Evolutionary conservation across 2,329 filamentous ascomycete species (phyloP), one percentile per base, ranked within the genome.

Genomic region (Didymosphaeria variabile): DNA sequence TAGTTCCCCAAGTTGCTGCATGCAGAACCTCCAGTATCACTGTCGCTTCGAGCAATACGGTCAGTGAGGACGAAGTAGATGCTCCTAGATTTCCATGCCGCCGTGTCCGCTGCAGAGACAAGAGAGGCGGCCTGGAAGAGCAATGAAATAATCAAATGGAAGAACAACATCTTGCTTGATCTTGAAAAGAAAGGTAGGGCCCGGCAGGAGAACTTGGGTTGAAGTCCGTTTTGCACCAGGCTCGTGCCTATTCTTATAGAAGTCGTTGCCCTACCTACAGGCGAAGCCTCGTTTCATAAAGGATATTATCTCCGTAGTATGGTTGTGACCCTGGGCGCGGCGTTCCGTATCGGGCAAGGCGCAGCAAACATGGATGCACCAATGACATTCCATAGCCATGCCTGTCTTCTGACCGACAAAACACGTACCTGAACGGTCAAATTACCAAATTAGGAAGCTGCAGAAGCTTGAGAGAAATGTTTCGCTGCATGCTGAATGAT

Each of bases 31-130:
- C 73, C 73, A 26, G 64, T 70, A 45, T 77, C 75, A 50, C 63
- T 70, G 57, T 69, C 75, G 62, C 68, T 73, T 36, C 74, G 72
- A 58, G 76, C 75, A 58, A 77, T 61, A 21, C 76, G 75, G 59
- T 78, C 76, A n/a, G 74, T 77, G 38, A 78, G 59, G 34, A 70
- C 73, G 47, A 77, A 77, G 61, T 78, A 78, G 61, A 78, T 78
- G 63, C 67, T 76, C 51, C 75, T 70, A 32, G 74, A 76, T 67
- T 77, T 76, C 76, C 76, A 78, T 10, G 74, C 73, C 46, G 49
- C 61, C 13, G 73, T 73, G 55, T 75, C 73, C 45, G 72, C 75
- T 38, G 74, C 72, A 13, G 61, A 50, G 52, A 68, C 66, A 32
- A 72, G 46, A 56, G 68, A 61, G 51, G 61, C 55, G 17, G 69